Base-by-base conservation (phyloP, 306 rosid species). In the Pyrus communis region DNA sequence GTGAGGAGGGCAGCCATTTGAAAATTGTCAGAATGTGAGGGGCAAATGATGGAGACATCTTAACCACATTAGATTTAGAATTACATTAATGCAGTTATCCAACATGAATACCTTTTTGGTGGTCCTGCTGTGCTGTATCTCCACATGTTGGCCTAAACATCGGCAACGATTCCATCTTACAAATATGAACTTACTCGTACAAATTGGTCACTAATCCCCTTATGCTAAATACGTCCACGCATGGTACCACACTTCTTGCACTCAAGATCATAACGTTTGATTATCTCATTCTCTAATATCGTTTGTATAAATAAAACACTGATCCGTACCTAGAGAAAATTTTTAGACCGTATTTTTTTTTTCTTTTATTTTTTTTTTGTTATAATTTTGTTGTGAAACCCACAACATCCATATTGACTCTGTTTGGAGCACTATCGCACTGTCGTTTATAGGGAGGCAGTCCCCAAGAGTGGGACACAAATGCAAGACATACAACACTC, bases 1-100 rank as follows among this genome's bases (percentile, higher is more conserved):
- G n/a, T 62, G 55, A 38, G 43, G 43, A 33, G 79, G 85, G 67
- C 79, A 82, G 70, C 71, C 33, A 77, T 25, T 22, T 22, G 43
- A 68, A 80, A 59, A 49, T 49, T 49, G 54, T 14, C 15, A 49
- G 35, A 71, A 59, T 27, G 55, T 55, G 46, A 64, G 40, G 21
- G 13, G 42, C 30, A 23, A 31, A 51, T 55, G 85, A 77, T 71
- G 63, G 35, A 45, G 85, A 82, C 85, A 82, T 21, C 70, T 63
- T 46, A 81, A 58, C 78, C 78, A 66, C 60, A 57, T 77, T 57
- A 67, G 18, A 21, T 64, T 33, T 12, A 67, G 19, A 42, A 7
- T 25, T 28, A 43, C 46, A 51, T 64, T 45, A 9, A 3, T 58
- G 22, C 14, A 22, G 15, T 13, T 13, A 7, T 75, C 60, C 77